Percentiles rank a stretch among this genome's conserved stretches.
Conservation (phyloP, 345 rosid species). For the Adansonia digitata region DNA sequence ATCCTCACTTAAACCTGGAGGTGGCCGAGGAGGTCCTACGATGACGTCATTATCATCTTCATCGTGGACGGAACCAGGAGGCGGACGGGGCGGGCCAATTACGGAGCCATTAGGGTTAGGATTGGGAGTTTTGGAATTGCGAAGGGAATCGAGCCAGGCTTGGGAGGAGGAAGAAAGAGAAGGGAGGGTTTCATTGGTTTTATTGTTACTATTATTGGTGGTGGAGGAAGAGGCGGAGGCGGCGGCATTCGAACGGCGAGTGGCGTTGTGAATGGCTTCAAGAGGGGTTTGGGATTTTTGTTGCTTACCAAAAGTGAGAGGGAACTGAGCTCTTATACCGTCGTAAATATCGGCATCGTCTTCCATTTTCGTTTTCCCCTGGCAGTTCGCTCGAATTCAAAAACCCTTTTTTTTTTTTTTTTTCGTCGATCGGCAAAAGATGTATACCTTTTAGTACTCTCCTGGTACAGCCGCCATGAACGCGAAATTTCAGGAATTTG, state of each 20-base stretch:
- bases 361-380: constrained; percentile 31
- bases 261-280: constrained; percentile 65
- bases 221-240: neutral
- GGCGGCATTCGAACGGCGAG: constrained; percentile 51
- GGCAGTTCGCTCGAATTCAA: neutral
- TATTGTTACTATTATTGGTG: neutral
- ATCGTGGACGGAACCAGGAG: constrained; percentile 14
- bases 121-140: constrained; percentile 24
- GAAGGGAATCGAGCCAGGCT: constrained; percentile 46
- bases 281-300: constrained; percentile 52
- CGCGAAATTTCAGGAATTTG: neutral
- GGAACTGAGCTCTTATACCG: constrained; percentile 68
- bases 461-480: neutral
- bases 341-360: constrained; percentile 68
- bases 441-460: neutral
- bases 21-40: constrained; percentile 58
- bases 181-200: constrained; percentile 27
- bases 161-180: constrained; percentile 56
- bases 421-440: too few relatives aligned
- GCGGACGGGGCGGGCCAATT: constrained; percentile 37
- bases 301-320: constrained; percentile 71
- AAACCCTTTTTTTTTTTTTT: neutral
- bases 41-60: constrained; percentile 32
- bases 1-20: constrained; percentile 14
- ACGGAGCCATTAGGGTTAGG: constrained; percentile 29